Percentiles rank a stretch among this genome's conserved stretches.
These are phyloP conservation scores for Leccinum solheimii DNA, from an alignment of 1,284 basidiomycete genomes.

Conservation along the genomic window DNA sequence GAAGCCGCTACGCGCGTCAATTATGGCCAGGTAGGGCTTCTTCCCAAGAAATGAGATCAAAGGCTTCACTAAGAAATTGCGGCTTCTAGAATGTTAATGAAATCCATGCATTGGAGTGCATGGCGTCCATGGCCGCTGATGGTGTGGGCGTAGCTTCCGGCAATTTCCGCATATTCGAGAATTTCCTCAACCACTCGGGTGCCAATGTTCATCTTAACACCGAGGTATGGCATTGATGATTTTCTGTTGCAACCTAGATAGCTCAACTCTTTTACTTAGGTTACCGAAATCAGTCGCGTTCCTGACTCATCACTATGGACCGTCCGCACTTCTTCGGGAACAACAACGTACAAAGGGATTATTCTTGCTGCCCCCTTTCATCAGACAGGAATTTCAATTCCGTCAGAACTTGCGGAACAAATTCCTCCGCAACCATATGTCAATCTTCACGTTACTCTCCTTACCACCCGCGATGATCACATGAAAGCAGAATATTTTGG, in stretches of 20 bases:
- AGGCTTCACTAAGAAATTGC: neutral
- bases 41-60: neutral
- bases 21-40: conserved; percentile 72
- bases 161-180: conserved; percentile 85
- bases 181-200: conserved; percentile 70
- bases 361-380: conserved; percentile 80
- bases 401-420: conserved; percentile 44
- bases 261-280: conserved; percentile 37
- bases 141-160: conserved; percentile 76
- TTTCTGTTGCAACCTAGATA: neutral
- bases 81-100: conserved; percentile 57
- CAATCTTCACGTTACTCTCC: conserved; percentile 84
- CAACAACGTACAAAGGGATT: conserved; percentile 59
- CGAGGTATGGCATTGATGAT: conserved; percentile 44
- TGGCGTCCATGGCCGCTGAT: conserved; percentile 71
- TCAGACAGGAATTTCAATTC: conserved; percentile 55
- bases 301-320: conserved; percentile 46
- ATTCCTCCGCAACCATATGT: conserved; percentile 77
- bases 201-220: conserved; percentile 73
- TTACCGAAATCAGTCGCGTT: conserved; percentile 47
- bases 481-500: conserved; percentile 76
- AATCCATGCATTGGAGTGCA: conserved; percentile 82
- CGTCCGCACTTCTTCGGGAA: conserved; percentile 46
- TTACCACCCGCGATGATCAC: conserved; percentile 71
- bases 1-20: conserved; percentile 88